A percentile compares a stretch with the other conserved stretches of the same genome.
phyloP scores from a whole-genome alignment of 768 basidiomycete genomes.

The Lactarius sp. region DNA sequence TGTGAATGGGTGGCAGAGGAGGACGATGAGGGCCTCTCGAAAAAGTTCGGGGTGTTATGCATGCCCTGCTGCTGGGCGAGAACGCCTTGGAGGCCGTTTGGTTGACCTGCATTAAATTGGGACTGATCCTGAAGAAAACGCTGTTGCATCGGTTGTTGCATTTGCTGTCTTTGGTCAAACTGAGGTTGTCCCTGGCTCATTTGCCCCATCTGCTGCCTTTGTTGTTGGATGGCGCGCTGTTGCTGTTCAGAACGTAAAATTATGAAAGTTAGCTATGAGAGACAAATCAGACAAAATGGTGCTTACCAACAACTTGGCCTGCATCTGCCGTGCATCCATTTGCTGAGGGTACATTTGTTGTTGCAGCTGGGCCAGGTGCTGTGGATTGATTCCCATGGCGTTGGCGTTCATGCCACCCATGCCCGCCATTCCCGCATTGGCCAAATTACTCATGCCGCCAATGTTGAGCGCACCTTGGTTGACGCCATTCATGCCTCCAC shows the following conservation, averaged over 20 bases:
- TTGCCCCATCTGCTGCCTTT: slow-evolving; percentile 28
- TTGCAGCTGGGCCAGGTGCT: slow-evolving; percentile 22
- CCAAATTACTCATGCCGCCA: slow-evolving; percentile 18
- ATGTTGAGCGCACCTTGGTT: slow-evolving; percentile 26
- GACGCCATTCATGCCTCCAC: slow-evolving; percentile 24
- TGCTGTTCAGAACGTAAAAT: slow-evolving; percentile 1
- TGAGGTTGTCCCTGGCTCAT: slow-evolving; percentile 23
- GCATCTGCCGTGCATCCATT: slow-evolving; percentile 16
- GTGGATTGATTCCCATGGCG: slow-evolving; percentile 16
- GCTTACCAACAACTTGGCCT: slow-evolving; percentile 19
- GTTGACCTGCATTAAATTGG: slow-evolving; percentile 23
- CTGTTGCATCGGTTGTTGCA: slow-evolving; percentile 21
- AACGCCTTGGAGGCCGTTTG: slow-evolving; percentile 21
- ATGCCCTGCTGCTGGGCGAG: slow-evolving; percentile 24
- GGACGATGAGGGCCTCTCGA: slow-evolving; percentile 22
- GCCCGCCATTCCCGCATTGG: slow-evolving; percentile 15
- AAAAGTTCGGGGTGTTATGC: slow-evolving; percentile 21
- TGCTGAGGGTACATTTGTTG: slow-evolving; percentile 23
- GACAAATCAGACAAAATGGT: neutral
- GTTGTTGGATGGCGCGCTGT: slow-evolving; percentile 20
- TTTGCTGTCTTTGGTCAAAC: slow-evolving; percentile 24
- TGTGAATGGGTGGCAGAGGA: slow-evolving; percentile 20
- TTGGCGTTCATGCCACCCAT: slow-evolving; percentile 24
- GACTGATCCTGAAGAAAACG: slow-evolving; percentile 21
- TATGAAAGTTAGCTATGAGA: neutral